Evolutionary conservation across 1,284 basidiomycete species (phyloP).

Genomic region (Tylopilus orsonianus): DNA sequence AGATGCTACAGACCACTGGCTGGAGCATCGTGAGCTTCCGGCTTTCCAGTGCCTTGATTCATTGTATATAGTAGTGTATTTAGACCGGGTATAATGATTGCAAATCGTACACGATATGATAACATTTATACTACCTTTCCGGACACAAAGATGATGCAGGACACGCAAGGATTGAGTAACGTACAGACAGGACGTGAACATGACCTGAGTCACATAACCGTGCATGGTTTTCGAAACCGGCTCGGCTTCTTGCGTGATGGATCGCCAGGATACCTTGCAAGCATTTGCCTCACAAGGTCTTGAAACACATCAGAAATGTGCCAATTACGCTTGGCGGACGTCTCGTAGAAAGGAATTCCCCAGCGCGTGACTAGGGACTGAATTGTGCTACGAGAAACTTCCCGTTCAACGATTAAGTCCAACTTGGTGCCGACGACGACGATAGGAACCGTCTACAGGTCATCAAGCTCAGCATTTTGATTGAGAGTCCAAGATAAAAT

Average conservation of each 20-base stretch:
- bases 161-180: constrained; percentile 10
- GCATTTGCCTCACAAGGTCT: constrained; percentile 76
- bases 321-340: constrained; percentile 80
- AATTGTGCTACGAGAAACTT: constrained; percentile 69
- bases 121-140: constrained; percentile 11
- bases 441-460: constrained; percentile 64
- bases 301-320: constrained; percentile 79
- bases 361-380: constrained; percentile 65
- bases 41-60: no score
- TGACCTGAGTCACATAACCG: constrained; percentile 58
- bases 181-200: constrained; percentile 7
- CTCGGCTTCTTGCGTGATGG: constrained; percentile 39
- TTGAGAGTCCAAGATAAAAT: background rate
- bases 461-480: constrained; percentile 11
- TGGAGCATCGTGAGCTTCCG: no score
- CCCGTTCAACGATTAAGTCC: constrained; percentile 79
- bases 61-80: no score
- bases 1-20: no score
- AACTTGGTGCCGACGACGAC: constrained; percentile 89
- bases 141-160: background rate
- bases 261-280: constrained; percentile 56
- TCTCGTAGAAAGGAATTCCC: constrained; percentile 82
- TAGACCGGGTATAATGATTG: constrained; percentile 14
- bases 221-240: constrained; percentile 42
- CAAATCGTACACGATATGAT: constrained; percentile 12